A percentile compares a stretch with the other conserved stretches of the same genome.
phyloP scores from a whole-genome alignment of 495 filamentous ascomycete genomes.

The Niebla homalea region DNA sequence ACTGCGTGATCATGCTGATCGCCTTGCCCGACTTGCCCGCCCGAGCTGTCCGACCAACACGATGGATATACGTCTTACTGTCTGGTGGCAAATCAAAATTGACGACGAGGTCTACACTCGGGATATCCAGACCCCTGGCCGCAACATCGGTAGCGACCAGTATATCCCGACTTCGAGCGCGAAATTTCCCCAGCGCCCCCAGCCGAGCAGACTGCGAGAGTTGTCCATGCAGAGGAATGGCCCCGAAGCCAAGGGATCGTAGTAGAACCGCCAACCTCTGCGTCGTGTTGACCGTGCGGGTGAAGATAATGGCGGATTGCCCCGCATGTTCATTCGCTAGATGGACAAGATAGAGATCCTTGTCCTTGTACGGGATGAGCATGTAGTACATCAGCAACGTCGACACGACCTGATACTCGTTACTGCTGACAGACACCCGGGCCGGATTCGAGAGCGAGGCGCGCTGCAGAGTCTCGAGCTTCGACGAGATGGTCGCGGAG shows the following conservation, averaged over 20 bases:
- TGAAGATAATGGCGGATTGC: constrained; percentile 79
- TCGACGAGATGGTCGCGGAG: constrained; percentile 83
- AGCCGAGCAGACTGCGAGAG: constrained; percentile 74
- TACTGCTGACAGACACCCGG: constrained; percentile 57
- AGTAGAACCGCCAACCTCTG: constrained; percentile 73
- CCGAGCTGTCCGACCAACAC: constrained; percentile 85
- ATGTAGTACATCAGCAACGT: constrained; percentile 72
- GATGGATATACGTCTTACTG: constrained; percentile 87
- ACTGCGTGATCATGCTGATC: constrained; percentile 74
- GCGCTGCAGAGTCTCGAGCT: constrained; percentile 82
- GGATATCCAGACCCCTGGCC: constrained; percentile 88
- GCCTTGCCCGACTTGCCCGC: constrained; percentile 80
- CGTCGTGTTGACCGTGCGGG: constrained; percentile 82
- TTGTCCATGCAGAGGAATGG: constrained; percentile 85
- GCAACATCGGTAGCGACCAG: constrained; percentile 95
- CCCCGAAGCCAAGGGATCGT: constrained; percentile 64
- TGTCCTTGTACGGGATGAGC: constrained; percentile 78
- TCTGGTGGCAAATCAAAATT: constrained; percentile 77
- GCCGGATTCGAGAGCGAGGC: constrained; percentile 72
- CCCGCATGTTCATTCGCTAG: constrained; percentile 75
- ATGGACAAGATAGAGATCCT: constrained; percentile 80
- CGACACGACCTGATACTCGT: constrained; percentile 77
- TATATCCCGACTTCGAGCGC: constrained; percentile 58
- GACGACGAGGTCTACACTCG: constrained; percentile 75
- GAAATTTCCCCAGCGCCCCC: constrained; percentile 79